Base-by-base conservation (phyloP, 805 yeast species). In the Jamesozyma hellenica region DNA sequence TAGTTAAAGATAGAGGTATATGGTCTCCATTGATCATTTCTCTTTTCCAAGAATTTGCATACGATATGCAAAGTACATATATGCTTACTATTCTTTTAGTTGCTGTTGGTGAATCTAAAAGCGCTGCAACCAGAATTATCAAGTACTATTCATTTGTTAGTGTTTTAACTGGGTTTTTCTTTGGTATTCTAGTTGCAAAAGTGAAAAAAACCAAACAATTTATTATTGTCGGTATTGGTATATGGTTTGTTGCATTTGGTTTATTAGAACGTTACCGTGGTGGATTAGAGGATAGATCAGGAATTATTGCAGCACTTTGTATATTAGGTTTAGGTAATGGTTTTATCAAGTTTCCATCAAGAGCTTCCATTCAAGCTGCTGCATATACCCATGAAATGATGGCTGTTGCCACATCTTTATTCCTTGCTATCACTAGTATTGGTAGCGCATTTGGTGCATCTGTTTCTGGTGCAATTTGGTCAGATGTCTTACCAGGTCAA, bases 321-420 rank as follows among this genome's bases (percentile, higher is more conserved):
- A 51, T 81, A 13, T 57, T 77, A 45, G 87, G 87, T 47, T 70
- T 81, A 43, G 86, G 84, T 48, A 83, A 82, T 34, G 84, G 84
- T 16, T 72, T 79, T 56, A 76, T 79, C 64, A 75, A 83, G n/a
- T 77, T 76, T 50, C 69, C 79, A 6, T 66, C 77, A 10, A 82
- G 75, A 52, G 77, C 75, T 3, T 70, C 81, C 25, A 70, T 77
- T 43, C 78, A 75, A 51, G 65, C 82, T 0, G 65, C 72, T 43
- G 70, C 76, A 17, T 68, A 65, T 45, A 39, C 46, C 13, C 87
- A 80, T 58, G 79, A 75, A 52, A 69, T 72, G 56, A 71, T 81
- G 75, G 83, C 83, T 8, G 68, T 74, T 34, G 68, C 74, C 27
- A 69, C 77, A 28, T 68, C 84, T 0, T 56, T 79, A 15, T 74